Evolutionary conservation across 306 rosid species (phyloP).

Genomic region (Trifolium pratense): DNA sequence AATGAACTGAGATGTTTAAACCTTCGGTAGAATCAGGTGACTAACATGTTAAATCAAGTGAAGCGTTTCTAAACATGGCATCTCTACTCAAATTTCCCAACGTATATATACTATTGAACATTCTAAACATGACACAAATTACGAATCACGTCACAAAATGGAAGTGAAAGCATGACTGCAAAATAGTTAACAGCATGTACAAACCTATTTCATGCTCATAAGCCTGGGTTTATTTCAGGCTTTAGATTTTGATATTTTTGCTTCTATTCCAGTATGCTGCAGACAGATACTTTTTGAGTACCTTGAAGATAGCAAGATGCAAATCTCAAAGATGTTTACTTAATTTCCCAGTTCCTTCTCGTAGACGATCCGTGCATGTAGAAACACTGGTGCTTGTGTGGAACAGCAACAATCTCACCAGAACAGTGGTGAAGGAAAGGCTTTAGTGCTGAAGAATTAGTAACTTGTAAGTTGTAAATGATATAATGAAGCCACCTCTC

Average conservation of each 20-base stretch:
- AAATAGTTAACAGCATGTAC: not conserved
- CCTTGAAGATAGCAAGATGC: constrained; percentile 76
- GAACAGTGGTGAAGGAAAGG: constrained; percentile 74
- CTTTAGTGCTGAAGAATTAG: constrained; percentile 33
- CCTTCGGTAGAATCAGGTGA: not conserved
- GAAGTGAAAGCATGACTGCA: constrained; percentile 16
- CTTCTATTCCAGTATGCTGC: constrained; percentile 50
- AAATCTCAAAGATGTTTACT: constrained; percentile 48
- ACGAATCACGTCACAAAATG: constrained; percentile 7
- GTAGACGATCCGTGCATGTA: constrained; percentile 57
- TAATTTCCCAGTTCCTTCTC: constrained; percentile 38
- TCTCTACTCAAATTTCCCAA: not conserved
- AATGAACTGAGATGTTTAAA: constrained; percentile 4
- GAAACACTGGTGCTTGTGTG: constrained; percentile 70
- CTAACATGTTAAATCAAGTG: not conserved
- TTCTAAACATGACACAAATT: not conserved
- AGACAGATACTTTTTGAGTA: constrained; percentile 51
- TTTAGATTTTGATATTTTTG: constrained; percentile 30
- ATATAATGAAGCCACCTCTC: too few relatives aligned
- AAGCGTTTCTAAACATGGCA: not conserved
- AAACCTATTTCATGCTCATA: constrained; percentile 14
- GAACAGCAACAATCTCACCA: constrained; percentile 56
- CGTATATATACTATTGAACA: not conserved
- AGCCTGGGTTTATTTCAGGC: not conserved
- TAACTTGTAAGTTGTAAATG: too few relatives aligned